Base-by-base conservation (phyloP, 2,329 filamentous ascomycete species). In the Ceratocystis albifundus region DNA sequence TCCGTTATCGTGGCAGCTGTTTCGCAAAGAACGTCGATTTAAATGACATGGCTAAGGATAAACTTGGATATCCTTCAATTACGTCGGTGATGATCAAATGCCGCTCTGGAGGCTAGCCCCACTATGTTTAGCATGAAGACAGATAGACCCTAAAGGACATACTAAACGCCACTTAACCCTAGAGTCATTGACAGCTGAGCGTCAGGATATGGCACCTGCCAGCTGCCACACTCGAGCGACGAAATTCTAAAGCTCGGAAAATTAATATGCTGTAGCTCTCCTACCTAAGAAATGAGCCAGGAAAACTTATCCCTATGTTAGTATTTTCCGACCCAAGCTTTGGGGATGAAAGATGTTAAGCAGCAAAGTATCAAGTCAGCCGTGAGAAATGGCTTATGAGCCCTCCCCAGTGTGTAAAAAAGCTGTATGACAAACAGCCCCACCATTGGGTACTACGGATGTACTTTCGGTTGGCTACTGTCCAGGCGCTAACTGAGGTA, bases 1-100 rank as follows among this genome's bases (percentile, higher is more conserved):
- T 28, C 12, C 20, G 48, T 53, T 53, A 53, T 53, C 48, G 48
- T 53, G 15, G 22, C 22, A 10, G 20, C 8, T 53, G 48, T 10
- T 41, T 36, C 55, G 25, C 55, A 36, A 59, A 20, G 30, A 15
- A 59, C 65, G 61, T 32, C 44, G 45, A 36, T 22, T 68, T 66
- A 65, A 41, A 55, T 57, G 48, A 17, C 22, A 48, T 61, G 20
- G 22, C 22, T 44, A 57, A 59, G 61, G 22, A 61, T 50, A 53
- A 55, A 46, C 4, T 20, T 53, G 48, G 28, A 30, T 32, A 25
- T 57, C 62, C n/a, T 57, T 41, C 44, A 46, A 61, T 46, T 61
- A 48, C 50, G 48, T 61, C 44, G 65, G 50, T n/a, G 44, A 44
- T 63, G 25, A n/a, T 57, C 17, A 45, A 63, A 36, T 36, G 46